Evolutionary conservation across 179 eudicot genomes (phyloP).

Genomic region (Heliamphora pulchella): DNA sequence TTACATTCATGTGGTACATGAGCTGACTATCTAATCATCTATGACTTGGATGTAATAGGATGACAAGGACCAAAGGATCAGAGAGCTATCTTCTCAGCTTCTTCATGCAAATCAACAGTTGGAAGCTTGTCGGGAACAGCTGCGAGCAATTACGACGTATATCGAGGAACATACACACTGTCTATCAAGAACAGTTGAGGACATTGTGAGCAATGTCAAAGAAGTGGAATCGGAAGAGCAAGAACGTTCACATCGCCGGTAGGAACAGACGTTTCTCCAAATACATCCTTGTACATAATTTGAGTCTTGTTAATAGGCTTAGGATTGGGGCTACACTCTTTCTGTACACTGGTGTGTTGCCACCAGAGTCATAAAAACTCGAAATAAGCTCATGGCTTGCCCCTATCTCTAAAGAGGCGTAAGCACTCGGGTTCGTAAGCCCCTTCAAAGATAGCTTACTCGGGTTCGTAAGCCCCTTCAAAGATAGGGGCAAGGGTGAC

Average conservation of each 20-base stretch:
- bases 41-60: too few species aligned
- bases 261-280: background rate
- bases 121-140: slow-evolving; percentile 10
- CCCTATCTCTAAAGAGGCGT: too few species aligned
- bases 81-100: slow-evolving; percentile 4
- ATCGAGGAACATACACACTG: slow-evolving; percentile 9
- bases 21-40: too few species aligned
- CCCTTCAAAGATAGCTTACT: too few species aligned
- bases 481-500: too few species aligned
- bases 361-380: too few species aligned
- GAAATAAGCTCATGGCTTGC: too few species aligned
- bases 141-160: slow-evolving; percentile 2
- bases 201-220: background rate
- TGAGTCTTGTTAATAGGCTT: background rate
- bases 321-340: background rate
- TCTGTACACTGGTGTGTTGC: too few species aligned
- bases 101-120: slow-evolving; percentile 7
- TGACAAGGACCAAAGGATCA: slow-evolving; percentile 12
- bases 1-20: too few species aligned
- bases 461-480: too few species aligned
- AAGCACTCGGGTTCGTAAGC: too few species aligned
- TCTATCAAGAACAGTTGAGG: background rate
- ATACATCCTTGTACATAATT: background rate
- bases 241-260: background rate
- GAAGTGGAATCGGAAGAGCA: slow-evolving; percentile 1